phyloP scores from a whole-genome alignment of 257 asterid species.

The Solanum chiquidenum region DNA sequence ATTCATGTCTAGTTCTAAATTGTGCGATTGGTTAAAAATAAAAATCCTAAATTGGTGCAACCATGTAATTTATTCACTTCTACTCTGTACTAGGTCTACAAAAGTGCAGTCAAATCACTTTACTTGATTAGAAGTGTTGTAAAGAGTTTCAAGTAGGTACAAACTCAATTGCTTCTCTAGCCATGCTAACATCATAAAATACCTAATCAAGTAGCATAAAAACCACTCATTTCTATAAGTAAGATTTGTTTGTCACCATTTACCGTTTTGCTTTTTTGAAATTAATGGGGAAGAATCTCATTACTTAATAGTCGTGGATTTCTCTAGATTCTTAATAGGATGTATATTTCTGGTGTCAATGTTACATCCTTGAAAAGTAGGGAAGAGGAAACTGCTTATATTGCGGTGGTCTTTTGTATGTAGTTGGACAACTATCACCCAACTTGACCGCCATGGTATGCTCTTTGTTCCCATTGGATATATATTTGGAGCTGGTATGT shows the following conservation, averaged over 20 bases:
- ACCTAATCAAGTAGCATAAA: neutral
- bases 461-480: constrained; percentile 75
- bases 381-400: neutral
- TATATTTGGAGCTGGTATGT: constrained; percentile 81
- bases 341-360: neutral
- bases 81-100: neutral
- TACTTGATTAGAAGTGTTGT: neutral
- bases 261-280: neutral
- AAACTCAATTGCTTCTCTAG: neutral
- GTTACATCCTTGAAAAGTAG: neutral
- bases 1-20: neutral
- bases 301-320: neutral
- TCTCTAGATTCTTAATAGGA: neutral
- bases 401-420: neutral
- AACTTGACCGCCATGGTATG: constrained; percentile 80
- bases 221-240: neutral
- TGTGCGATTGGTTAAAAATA: neutral
- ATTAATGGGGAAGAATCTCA: neutral
- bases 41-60: neutral
- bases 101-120: neutral
- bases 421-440: constrained; percentile 82
- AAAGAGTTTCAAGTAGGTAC: neutral
- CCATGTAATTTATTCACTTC: neutral
- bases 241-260: neutral
- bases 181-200: neutral